phyloP scores from a whole-genome alignment of 768 basidiomycete species.

The Russula sp. region DNA sequence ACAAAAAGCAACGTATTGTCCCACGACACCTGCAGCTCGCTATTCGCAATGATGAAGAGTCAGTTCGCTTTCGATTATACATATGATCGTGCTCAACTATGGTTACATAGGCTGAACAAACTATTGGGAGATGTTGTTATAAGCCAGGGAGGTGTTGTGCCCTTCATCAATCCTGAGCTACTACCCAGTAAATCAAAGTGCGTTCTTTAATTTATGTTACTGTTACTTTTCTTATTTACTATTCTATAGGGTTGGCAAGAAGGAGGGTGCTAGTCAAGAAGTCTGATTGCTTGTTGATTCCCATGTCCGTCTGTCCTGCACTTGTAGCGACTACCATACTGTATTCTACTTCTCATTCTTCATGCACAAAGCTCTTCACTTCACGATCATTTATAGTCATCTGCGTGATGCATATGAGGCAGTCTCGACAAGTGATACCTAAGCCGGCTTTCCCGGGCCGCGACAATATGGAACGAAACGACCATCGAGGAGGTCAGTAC shows the following conservation, averaged over 20 bases:
- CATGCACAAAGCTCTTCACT: not conserved
- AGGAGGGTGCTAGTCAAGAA: constrained; percentile 36
- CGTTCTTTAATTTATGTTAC: not conserved
- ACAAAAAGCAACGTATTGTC: constrained; percentile 93
- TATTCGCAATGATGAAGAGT: constrained; percentile 69
- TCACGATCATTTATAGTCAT: not conserved
- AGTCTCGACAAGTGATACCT: too few relatives aligned
- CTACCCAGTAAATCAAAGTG: constrained; percentile 40
- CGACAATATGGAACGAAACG: too few relatives aligned
- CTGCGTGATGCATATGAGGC: not conserved
- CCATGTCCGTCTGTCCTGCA: not conserved
- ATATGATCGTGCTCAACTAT: constrained; percentile 38
- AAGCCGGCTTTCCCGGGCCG: too few relatives aligned
- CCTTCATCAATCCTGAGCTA: constrained; percentile 52
- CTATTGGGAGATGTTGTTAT: constrained; percentile 83
- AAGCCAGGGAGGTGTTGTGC: constrained; percentile 78
- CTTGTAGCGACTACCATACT: constrained; percentile 13
- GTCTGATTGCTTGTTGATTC: constrained; percentile 26
- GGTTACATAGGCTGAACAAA: constrained; percentile 49
- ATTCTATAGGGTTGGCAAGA: constrained; percentile 36
- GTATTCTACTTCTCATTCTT: constrained; percentile 7
- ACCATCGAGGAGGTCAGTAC: too few relatives aligned
- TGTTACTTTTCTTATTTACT: not conserved
- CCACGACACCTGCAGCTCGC: constrained; percentile 91
- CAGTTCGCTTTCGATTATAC: not conserved